These are phyloP conservation scores for Claviceps humidiphila DNA, from an alignment of 2,329 filamentous ascomycete genomes.

Conservation along the genomic window DNA sequence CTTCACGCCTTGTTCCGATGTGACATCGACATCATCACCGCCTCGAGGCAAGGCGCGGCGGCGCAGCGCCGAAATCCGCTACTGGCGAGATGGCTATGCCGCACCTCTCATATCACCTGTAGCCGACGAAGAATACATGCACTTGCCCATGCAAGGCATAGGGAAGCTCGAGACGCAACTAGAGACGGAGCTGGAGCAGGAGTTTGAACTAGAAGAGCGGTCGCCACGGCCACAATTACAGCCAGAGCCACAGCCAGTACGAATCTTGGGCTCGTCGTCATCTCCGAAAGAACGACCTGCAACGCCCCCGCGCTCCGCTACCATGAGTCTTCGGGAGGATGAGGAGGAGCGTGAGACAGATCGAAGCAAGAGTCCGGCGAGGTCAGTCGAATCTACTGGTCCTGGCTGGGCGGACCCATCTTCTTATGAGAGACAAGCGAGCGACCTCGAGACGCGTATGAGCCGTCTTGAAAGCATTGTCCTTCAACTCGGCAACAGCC, in stretches of 20 bases:
- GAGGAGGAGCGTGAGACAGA: not conserved
- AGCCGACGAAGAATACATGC: slow-evolving; percentile 18
- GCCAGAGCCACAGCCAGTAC: slow-evolving; percentile 14
- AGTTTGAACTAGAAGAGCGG: slow-evolving; percentile 17
- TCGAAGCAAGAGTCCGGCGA: not conserved
- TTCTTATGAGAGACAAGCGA: slow-evolving; percentile 39
- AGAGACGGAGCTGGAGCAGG: slow-evolving; percentile 14
- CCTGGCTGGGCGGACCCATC: slow-evolving; percentile 26
- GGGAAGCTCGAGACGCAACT: not conserved
- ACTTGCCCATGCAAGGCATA: slow-evolving; percentile 17
- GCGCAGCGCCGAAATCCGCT: slow-evolving; percentile 50
- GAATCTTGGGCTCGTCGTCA: slow-evolving; percentile 1
- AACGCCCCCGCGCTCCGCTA: not conserved
- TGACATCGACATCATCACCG: not conserved
- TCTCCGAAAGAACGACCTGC: not conserved
- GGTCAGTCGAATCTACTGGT: not conserved
- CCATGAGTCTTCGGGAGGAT: not conserved
- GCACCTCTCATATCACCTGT: slow-evolving; percentile 36
- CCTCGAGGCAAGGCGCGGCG: slow-evolving; percentile 26
- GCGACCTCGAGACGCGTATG: slow-evolving; percentile 37
- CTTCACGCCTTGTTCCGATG: slow-evolving; percentile 32
- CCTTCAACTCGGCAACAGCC: slow-evolving; percentile 33
- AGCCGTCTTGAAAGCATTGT: slow-evolving; percentile 40
- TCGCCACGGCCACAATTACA: slow-evolving; percentile 9
- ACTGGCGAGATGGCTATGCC: slow-evolving; percentile 49